These are phyloP conservation scores for Madurella mycetomatis DNA, from an alignment of 2,329 filamentous ascomycete genomes.

Conservation along the genomic window DNA sequence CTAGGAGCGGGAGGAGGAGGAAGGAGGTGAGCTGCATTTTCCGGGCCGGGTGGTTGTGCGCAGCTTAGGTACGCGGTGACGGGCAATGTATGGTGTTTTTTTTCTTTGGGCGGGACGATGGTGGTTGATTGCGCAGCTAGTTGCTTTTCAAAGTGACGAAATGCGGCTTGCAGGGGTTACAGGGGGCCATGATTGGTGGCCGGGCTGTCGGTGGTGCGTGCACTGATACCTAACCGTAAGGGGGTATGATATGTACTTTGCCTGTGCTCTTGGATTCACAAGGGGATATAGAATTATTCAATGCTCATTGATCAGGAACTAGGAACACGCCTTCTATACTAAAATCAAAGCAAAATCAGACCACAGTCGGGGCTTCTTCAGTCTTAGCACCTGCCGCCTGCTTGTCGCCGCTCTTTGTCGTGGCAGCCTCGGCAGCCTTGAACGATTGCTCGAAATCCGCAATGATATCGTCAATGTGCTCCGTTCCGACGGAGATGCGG, in stretches of 20 bases:
- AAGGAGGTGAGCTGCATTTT: conserved; percentile 34
- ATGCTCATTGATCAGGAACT: neutral
- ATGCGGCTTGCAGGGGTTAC: conserved; percentile 6
- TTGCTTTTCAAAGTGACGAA: conserved; percentile 10
- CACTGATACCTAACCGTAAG: too few relatives aligned
- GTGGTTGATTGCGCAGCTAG: neutral
- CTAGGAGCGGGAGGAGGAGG: conserved; percentile 34
- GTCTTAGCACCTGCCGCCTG: conserved; percentile 31
- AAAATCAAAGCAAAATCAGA: conserved; percentile 27
- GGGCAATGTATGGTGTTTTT: neutral
- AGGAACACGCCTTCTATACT: conserved; percentile 7
- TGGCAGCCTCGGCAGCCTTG: conserved; percentile 50
- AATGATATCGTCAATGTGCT: conserved; percentile 97
- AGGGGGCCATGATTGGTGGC: conserved; percentile 7
- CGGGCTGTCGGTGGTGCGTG: neutral
- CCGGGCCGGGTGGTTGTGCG: conserved; percentile 9
- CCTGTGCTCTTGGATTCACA: neutral
- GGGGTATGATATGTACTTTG: too few relatives aligned
- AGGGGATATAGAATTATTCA: neutral
- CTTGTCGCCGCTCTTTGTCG: conserved; percentile 31
- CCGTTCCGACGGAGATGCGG: conserved; percentile 89
- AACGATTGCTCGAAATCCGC: conserved; percentile 93
- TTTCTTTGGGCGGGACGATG: neutral
- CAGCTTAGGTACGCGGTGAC: neutral
- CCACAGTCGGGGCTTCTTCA: conserved; percentile 37